Evolutionary conservation across 805 yeast genomes (phyloP), one percentile per base, ranked within the genome.

Genomic region (Jamesozyma spencerorum): DNA sequence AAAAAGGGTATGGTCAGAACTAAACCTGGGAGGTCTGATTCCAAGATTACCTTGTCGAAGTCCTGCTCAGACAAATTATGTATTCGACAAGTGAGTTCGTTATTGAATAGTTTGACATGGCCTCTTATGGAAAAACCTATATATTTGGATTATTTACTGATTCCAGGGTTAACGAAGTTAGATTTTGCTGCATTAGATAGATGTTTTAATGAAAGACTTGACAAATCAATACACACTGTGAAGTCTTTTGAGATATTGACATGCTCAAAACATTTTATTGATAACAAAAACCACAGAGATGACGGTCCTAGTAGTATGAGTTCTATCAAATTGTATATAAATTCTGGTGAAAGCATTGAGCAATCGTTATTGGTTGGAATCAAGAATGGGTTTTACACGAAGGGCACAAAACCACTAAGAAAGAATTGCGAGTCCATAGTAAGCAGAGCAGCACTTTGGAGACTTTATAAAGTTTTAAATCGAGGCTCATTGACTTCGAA

Each of bases 1-100:
- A 50, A 62, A 15, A 60, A 70, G 2, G 95, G 95, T 0, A 60
- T 65, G 7, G 87, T 90, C 1, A 68, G 98, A 46, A 88, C 97
- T 0, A 90, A 92, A 54, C 98, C 97, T 0, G 98, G 98, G 1
- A 60, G 97, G 38, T 57, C 68, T 22, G 97, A 92, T 55, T 81
- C 96, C 2, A 71, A 72, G 2, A 47, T 77, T 3, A 74, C 94
- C 0, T 59, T 72, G 37, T 83, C 94, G 24, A 90, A 87, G 57
- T 85, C 95, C 1, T 90, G 97, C 57, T 77, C 94, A 1, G 97
- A 90, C 57, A 90, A 90, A 53, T 58, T 90, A 19, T 70, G 84
- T 33, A 39, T 80, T 37, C 70, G 71, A 43, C 96, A 85, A 55
- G 60, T 64, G 28, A 64, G 67, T 0, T 81, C 86, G 0, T 37